Evolutionary conservation across 73 alveolate genomes (phyloP).

Genomic region (Symbiodinium pilosum): DNA sequence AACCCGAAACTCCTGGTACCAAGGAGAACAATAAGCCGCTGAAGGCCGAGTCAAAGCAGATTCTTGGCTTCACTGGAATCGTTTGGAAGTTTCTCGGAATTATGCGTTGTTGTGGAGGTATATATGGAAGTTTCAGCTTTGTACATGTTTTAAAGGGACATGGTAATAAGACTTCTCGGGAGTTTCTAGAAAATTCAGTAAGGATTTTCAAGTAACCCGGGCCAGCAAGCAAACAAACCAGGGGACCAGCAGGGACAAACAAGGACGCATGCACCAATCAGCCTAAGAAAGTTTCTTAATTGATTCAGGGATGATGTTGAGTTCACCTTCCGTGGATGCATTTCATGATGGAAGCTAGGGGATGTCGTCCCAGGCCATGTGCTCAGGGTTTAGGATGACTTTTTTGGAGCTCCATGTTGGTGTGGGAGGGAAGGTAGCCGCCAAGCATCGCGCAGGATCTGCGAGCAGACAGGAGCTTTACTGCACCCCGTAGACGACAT

Average conservation of each 20-base stretch:
- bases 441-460: too few species aligned
- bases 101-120: background rate
- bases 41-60: constrained; percentile 76
- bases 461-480: constrained; percentile 90
- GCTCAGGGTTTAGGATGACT: background rate
- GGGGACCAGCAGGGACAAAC: too few species aligned
- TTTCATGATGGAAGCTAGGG: background rate
- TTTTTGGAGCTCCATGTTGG: too few species aligned
- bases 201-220: background rate
- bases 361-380: background rate
- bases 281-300: too few species aligned
- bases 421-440: too few species aligned
- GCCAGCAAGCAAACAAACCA: background rate
- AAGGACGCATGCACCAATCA: too few species aligned
- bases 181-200: too few species aligned
- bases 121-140: background rate
- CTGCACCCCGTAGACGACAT: constrained; percentile 93
- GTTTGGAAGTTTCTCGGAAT: background rate
- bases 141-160: background rate
- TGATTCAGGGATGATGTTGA: background rate
- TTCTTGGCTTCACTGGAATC: too few species aligned
- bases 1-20: background rate
- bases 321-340: background rate
- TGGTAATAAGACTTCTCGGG: background rate
- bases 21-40: constrained; percentile 92